Base-by-base conservation (phyloP, 805 yeast species). In the Lipomyces chichibuensis region DNA sequence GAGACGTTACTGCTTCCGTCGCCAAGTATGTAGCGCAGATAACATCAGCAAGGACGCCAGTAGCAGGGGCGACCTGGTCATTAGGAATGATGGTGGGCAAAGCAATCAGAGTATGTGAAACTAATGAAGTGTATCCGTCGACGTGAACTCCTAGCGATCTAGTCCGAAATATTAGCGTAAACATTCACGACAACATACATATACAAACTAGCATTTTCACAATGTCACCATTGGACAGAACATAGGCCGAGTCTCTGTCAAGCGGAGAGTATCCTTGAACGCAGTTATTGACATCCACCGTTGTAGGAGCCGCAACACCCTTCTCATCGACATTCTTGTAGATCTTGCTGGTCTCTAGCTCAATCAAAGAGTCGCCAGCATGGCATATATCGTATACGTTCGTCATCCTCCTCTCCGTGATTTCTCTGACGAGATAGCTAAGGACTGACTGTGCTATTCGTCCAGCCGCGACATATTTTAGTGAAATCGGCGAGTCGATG, bases 241-340 rank as follows among this genome's bases (percentile, higher is more conserved):
- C 63, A 63, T 71, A 62, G 11, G 72, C 74, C 74, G 77, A 49
- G 58, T 71, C 64, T 74, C 82, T 13, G 61, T 70, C 77, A 78
- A 92, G 97, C 54, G 99, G 99, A 39, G 96, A 83, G 78, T 90
- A 91, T 11, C 97, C 97, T 65, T 81, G 78, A 27, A 88, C 85
- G 63, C 90, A 83, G 75, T 90, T 92, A 76, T 91, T 90, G 62
- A 90, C 88, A 79, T 92, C 96, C 69, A 95, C 86, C 62, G 91
- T 85, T 20, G 92, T 92, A n/a, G 99, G 99, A 69, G 85, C 85
- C 9, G 97, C 91, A 76, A 95, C 90, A 67, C 98, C 97, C 80
- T 90, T 92, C 81, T 95, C 99, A 46, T 72, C 69, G 49, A 78
- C 78, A 39, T 80, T 81, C 72, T 80, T 88, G 79, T 85, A 93